These are phyloP conservation scores for Fusarium nematophilum DNA, from an alignment of 2,329 filamentous ascomycete species.

Conservation along the genomic window DNA sequence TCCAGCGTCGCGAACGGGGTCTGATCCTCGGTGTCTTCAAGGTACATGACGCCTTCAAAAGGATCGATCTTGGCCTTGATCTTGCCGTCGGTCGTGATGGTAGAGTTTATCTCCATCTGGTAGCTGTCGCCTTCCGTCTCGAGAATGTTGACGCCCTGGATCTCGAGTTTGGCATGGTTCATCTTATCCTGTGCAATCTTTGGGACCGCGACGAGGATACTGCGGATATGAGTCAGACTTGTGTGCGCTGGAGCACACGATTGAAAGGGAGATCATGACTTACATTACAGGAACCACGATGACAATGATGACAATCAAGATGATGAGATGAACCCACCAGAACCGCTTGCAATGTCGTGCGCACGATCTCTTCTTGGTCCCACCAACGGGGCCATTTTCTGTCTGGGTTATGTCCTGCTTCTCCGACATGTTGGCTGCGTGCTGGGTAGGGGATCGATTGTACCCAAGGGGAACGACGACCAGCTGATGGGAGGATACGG, in stretches of 20 bases:
- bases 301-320: constrained; percentile 60
- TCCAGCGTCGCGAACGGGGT: constrained; percentile 61
- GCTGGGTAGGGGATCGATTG: neutral
- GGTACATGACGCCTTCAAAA: constrained; percentile 66
- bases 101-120: constrained; percentile 66
- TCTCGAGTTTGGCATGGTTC: constrained; percentile 62
- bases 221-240: constrained; percentile 43
- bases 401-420: constrained; percentile 51
- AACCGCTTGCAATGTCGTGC: constrained; percentile 64
- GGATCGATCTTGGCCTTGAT: constrained; percentile 63
- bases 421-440: constrained; percentile 49
- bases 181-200: constrained; percentile 68
- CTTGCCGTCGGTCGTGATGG: constrained; percentile 62
- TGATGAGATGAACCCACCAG: constrained; percentile 71
- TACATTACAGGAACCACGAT: constrained; percentile 70
- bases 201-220: constrained; percentile 67
- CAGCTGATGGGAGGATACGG: neutral
- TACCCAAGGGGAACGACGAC: constrained; percentile 1
- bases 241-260: neutral
- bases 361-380: constrained; percentile 53
- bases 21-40: constrained; percentile 60
- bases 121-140: constrained; percentile 58
- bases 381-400: constrained; percentile 46
- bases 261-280: constrained; percentile 47
- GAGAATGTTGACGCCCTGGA: constrained; percentile 63